Conservation (phyloP, 1,139 yeast genomes). For the Blastobotrys ciferrii region DNA sequence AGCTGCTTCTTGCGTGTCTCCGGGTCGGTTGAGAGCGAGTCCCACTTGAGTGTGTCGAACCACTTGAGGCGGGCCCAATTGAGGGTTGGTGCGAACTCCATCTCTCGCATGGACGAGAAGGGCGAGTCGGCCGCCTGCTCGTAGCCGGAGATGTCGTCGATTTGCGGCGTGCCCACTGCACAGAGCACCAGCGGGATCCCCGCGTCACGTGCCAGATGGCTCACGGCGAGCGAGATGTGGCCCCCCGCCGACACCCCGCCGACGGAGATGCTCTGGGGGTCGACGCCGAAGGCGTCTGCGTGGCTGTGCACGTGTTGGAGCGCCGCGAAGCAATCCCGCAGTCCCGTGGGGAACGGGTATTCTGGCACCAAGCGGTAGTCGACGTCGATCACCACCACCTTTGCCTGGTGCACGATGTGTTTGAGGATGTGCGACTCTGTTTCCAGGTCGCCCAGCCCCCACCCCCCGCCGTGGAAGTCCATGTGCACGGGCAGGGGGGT, state of each 20-base stretch:
- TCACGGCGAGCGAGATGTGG: conserved; percentile 13
- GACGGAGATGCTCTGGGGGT: conserved; percentile 12
- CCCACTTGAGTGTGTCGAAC: conserved; percentile 8
- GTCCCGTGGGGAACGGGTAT: conserved; percentile 49
- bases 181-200: conserved; percentile 14
- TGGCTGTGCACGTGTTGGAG: conserved; percentile 14
- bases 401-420: conserved; percentile 12
- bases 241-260: conserved; percentile 20
- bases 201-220: conserved; percentile 15
- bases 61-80: conserved; percentile 7
- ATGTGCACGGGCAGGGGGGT: conserved; percentile 31
- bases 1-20: conserved; percentile 7
- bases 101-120: conserved; percentile 14
- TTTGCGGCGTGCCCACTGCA: conserved; percentile 11
- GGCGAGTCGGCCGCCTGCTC: conserved; percentile 8
- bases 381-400: conserved; percentile 36
- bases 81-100: conserved; percentile 13
- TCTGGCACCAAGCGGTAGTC: conserved; percentile 50
- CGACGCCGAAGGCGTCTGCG: conserved; percentile 16
- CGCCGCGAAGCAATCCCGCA: conserved; percentile 48
- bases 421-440: conserved; percentile 25
- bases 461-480: conserved; percentile 41
- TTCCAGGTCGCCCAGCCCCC: conserved; percentile 36
- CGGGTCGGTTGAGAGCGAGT: conserved; percentile 4
- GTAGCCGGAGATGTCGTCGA: conserved; percentile 12